Evolutionary conservation across 2,329 filamentous ascomycete genomes (phyloP), one percentile per base, ranked within the genome.

Genomic region (Fusarium begoniae): DNA sequence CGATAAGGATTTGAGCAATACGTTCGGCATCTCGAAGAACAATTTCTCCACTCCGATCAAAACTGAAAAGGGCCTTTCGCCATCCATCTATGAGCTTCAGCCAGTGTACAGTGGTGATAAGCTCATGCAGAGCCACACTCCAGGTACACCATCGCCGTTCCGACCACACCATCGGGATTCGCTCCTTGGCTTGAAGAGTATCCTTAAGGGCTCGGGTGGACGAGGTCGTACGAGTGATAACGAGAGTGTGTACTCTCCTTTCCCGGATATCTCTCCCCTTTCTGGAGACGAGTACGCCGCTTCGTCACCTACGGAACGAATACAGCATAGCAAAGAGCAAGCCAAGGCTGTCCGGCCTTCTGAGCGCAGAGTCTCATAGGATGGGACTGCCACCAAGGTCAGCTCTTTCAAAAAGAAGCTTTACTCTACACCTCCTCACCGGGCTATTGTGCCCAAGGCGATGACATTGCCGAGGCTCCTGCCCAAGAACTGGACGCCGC

Each of bases 161-260:
- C 62, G 61, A 30, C 77, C 73, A 20, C 74, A 66, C 48, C 75
- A 79, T 48, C 67, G 74, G 9, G 59, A 70, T 18, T 48, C 63
- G 14, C 48, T 73, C 3, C 17, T 76, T 14, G 71, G 75, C n/a
- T 45, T 77, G 26, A 78, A 62, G 53, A 53, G 75, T 13, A 79
- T 79, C 32, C 63, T 79, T 5, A 79, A 74, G 43, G 37, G 47
- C 15, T 44, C 70, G 32, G 38, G 43, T 12, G 54, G 41, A 14
- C 54, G 22, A 30, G 22, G 28, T 24, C 28, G 20, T 24, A 28
- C 54, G 2, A 55, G 28, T 9, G 50, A 56, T 1, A 41, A 59
- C 6, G 53, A 68, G 35, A 55, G 28, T 20, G 24, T 60, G 5
- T 40, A 41, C 20, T 40, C 58, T 22, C 55, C 62, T 1, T 50